phyloP scores from a whole-genome alignment of 1,284 basidiomycete genomes.

The Caloboletus firmus region DNA sequence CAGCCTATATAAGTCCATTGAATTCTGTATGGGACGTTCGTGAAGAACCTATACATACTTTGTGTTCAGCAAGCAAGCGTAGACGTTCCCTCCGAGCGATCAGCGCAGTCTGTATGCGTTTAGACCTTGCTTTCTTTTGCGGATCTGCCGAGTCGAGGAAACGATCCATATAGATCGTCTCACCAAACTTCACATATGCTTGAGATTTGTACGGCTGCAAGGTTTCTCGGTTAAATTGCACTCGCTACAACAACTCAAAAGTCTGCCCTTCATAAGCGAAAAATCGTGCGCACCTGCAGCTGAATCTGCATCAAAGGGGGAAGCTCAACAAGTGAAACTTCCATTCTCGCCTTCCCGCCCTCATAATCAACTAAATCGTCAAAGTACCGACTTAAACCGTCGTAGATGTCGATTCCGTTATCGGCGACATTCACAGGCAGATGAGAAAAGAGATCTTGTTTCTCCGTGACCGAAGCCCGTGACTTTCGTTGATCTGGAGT shows the following conservation, averaged over 20 bases:
- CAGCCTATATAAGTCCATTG: conserved; percentile 43
- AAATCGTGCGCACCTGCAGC: conserved; percentile 64
- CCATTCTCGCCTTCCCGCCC: conserved; percentile 83
- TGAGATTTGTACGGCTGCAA: conserved; percentile 94
- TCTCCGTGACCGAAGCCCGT: conserved; percentile 70
- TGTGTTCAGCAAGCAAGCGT: conserved; percentile 65
- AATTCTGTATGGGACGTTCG: background rate
- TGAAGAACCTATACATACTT: conserved; percentile 45
- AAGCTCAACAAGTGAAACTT: conserved; percentile 82
- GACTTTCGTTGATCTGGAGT: conserved; percentile 46
- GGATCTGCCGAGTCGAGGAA: conserved; percentile 80
- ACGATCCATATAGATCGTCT: conserved; percentile 88
- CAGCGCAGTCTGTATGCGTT: conserved; percentile 68
- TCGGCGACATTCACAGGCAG: conserved; percentile 92
- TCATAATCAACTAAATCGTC: conserved; percentile 89
- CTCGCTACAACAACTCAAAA: conserved; percentile 56
- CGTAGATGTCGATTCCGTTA: conserved; percentile 87
- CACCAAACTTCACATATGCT: conserved; percentile 88
- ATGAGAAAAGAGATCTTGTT: conserved; percentile 91
- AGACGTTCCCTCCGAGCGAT: conserved; percentile 64
- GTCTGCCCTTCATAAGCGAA: background rate
- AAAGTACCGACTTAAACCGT: conserved; percentile 91
- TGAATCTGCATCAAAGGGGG: conserved; percentile 95
- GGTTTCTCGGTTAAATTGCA: conserved; percentile 93
- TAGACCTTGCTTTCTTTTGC: conserved; percentile 68